Percentiles rank a stretch among this genome's conserved stretches.
Conservation (phyloP, 805 yeast genomes). For the Yarrowia yakushimensis region DNA sequence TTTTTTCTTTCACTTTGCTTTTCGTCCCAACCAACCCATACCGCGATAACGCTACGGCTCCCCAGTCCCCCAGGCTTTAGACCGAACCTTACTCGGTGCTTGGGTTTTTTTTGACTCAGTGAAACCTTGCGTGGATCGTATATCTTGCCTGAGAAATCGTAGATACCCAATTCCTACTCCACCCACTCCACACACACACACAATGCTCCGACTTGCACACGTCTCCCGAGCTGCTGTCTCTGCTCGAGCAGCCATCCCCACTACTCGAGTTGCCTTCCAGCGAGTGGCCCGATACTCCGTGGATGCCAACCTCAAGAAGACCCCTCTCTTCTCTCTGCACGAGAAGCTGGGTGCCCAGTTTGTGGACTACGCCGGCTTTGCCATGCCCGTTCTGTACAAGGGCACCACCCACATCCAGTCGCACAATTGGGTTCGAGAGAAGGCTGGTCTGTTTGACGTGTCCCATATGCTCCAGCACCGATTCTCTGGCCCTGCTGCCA, state of each 20-base stretch:
- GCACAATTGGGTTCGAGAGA: slow-evolving; percentile 86
- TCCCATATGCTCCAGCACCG: slow-evolving; percentile 96
- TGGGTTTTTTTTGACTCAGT: slow-evolving; percentile 7
- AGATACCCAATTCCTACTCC: no score
- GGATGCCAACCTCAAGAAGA: slow-evolving; percentile 40
- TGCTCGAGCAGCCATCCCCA: background rate
- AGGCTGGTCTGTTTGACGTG: slow-evolving; percentile 92
- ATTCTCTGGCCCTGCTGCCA: slow-evolving; percentile 64
- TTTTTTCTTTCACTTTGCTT: background rate
- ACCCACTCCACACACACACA: background rate
- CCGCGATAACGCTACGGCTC: slow-evolving; percentile 20
- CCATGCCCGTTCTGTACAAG: slow-evolving; percentile 88
- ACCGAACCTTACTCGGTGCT: slow-evolving; percentile 22
- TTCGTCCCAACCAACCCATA: slow-evolving; percentile 2
- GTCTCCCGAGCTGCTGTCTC: background rate
- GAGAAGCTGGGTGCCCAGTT: slow-evolving; percentile 75
- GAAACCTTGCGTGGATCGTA: slow-evolving; percentile 23
- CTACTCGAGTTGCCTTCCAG: background rate
- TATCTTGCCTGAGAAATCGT: background rate
- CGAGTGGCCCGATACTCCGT: background rate
- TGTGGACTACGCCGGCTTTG: slow-evolving; percentile 95
- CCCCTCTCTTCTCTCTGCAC: slow-evolving; percentile 83
- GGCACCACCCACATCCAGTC: slow-evolving; percentile 88
- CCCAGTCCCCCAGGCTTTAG: slow-evolving; percentile 2
- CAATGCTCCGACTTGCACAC: slow-evolving; percentile 14